These are phyloP conservation scores for Salvia rosmarinus DNA, from an alignment of 257 asterid genomes.

Conservation along the genomic window DNA sequence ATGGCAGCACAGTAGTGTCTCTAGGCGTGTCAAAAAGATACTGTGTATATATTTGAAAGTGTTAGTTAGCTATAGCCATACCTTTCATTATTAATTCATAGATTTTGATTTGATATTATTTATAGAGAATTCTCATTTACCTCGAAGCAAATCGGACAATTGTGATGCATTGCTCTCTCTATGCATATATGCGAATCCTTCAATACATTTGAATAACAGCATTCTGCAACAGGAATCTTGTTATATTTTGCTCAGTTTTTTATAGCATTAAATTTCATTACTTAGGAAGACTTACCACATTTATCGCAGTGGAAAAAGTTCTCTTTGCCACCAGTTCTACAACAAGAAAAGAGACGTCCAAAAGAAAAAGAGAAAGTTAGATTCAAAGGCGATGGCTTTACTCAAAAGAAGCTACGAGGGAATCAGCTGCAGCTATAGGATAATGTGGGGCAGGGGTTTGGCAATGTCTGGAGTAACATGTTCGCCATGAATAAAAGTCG, in stretches of 20 bases:
- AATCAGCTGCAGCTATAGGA: slow-evolving; percentile 23
- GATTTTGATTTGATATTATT: not conserved
- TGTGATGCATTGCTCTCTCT: slow-evolving; percentile 82
- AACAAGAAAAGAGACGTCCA: slow-evolving; percentile 16
- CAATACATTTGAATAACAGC: slow-evolving; percentile 63
- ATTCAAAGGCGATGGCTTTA: slow-evolving; percentile 12
- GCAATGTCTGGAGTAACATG: slow-evolving; percentile 23
- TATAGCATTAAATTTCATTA: not conserved
- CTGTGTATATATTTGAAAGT: slow-evolving; percentile 35
- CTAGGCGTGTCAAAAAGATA: slow-evolving; percentile 62
- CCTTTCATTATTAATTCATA: not conserved
- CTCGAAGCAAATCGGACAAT: slow-evolving; percentile 81
- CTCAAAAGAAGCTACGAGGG: slow-evolving; percentile 21
- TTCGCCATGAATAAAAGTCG: slow-evolving; percentile 16
- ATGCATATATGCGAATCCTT: slow-evolving; percentile 68
- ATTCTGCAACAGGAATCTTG: slow-evolving; percentile 43
- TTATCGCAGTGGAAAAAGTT: slow-evolving; percentile 70
- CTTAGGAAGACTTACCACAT: slow-evolving; percentile 52
- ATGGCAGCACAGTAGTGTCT: slow-evolving; percentile 54
- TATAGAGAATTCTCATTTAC: slow-evolving; percentile 33
- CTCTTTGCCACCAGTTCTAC: slow-evolving; percentile 79
- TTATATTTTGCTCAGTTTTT: not conserved
- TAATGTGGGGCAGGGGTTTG: slow-evolving; percentile 38
- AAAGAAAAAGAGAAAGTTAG: slow-evolving; percentile 19
- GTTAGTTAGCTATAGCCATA: not conserved